Evolutionary conservation across 2,329 filamentous ascomycete genomes (phyloP), one percentile per base, ranked within the genome.

Genomic region (Torrubiellomyces zombiae): DNA sequence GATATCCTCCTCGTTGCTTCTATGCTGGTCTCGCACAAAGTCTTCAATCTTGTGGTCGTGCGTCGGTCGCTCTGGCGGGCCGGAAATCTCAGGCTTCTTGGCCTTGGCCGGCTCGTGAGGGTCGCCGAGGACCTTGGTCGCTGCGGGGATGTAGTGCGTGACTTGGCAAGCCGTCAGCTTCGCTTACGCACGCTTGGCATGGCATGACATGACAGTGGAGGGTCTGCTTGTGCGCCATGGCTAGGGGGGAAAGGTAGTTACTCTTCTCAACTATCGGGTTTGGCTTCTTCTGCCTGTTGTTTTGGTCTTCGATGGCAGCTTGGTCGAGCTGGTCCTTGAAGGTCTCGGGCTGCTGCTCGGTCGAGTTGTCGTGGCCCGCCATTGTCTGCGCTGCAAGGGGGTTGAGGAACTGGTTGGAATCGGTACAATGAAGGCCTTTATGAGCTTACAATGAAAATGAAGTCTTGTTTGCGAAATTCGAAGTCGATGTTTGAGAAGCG

Each of bases 11-110:
- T 27, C 18, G 7, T 52, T 56, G 40, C 60, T 66, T 19, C 52
- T 42, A 36, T 67, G 59, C 43, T 66, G 61, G 24, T 64, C 59
- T 24, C 57, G 50, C 16, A 67, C 43, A 30, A 67, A 67, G 15
- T 63, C 56, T 31, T 62, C 60, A 24, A 67, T 63, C 35, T 59
- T 52, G 5, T 38, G 26, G 32, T 65, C 62, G 27, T 66, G 52
- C 13, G 45, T 32, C 0, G 59, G 60, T 9, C 59, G 46, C 8
- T 53, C 35, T 3, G 59, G 60, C 9, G 53, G 53, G 3, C 49
- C 54, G 2, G 43, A 31, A 9, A 39, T 17, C 5, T 38, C 29
- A 6, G 29, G 28, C 26, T 36, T 26, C 6, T 34, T 27, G 7
- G 43, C 29, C 23, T 36, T 32, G 8, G 30, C 20, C 12, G 39